Evolutionary conservation across 306 rosid genomes (phyloP).

Genomic region (Cucurbita maxima): DNA sequence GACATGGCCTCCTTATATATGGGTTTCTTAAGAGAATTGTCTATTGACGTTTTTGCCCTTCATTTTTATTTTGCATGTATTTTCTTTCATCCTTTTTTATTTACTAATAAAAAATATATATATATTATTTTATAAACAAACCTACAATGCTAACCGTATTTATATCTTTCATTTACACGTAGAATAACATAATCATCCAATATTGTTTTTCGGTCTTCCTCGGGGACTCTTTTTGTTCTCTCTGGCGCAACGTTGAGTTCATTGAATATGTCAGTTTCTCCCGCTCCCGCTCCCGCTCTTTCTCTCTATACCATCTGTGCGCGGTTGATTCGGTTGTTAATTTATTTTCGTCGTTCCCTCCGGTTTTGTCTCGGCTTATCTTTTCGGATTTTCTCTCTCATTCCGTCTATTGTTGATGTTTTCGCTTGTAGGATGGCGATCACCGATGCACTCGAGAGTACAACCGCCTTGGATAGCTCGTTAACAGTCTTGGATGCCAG

Average conservation of each 20-base stretch:
- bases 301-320: not conserved
- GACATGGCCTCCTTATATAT: too few relatives aligned
- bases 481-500: constrained; percentile 27
- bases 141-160: too few relatives aligned
- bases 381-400: not conserved
- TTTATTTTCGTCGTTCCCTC: not conserved
- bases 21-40: too few relatives aligned
- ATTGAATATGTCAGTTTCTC: not conserved
- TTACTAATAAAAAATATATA: too few relatives aligned
- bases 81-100: too few relatives aligned
- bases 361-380: not conserved
- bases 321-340: not conserved
- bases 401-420: not conserved
- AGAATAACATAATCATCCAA: too few relatives aligned
- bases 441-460: constrained; percentile 24
- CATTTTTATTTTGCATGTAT: too few relatives aligned
- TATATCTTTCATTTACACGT: too few relatives aligned
- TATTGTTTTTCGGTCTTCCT: not conserved
- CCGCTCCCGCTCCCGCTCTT: not conserved
- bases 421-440: constrained; percentile 33
- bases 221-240: not conserved
- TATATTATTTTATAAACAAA: too few relatives aligned
- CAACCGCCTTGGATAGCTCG: constrained; percentile 8
- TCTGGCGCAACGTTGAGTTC: not conserved
- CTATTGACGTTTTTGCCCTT: too few relatives aligned